Evolutionary conservation across 2,329 filamentous ascomycete genomes (phyloP).

Genomic region (Cladosporium sp.): DNA sequence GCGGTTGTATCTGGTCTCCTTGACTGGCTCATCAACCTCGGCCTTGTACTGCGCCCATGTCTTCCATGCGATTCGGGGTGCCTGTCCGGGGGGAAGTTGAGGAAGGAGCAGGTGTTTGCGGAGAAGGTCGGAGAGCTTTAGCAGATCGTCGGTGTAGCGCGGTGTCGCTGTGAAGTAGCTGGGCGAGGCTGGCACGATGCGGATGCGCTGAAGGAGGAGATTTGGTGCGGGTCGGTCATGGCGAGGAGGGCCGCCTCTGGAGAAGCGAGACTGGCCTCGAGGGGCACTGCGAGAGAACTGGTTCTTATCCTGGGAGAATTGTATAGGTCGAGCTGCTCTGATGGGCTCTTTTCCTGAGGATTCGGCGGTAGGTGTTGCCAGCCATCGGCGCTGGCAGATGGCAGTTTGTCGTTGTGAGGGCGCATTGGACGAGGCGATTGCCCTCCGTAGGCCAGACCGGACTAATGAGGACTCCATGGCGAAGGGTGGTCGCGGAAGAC

Average conservation of each 20-base stretch:
- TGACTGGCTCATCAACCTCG: constrained; percentile 69
- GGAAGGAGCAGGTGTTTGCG: constrained; percentile 74
- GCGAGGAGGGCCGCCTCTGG: constrained; percentile 6
- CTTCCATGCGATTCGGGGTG: constrained; percentile 77
- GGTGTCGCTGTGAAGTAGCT: constrained; percentile 94
- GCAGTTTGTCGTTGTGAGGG: constrained; percentile 25
- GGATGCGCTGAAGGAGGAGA: constrained; percentile 47
- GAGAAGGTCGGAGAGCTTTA: constrained; percentile 70
- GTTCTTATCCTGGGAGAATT: constrained; percentile 28
- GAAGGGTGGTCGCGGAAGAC: background rate
- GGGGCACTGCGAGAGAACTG: constrained; percentile 25
- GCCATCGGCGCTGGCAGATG: constrained; percentile 27
- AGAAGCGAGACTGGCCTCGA: background rate
- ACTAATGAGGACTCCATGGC: constrained; percentile 34
- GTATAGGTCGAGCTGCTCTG: constrained; percentile 33
- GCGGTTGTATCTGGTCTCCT: constrained; percentile 74
- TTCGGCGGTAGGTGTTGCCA: constrained; percentile 30
- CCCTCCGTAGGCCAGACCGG: constrained; percentile 33
- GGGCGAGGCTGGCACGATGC: constrained; percentile 77
- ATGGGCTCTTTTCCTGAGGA: constrained; percentile 25
- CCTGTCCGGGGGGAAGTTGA: constrained; percentile 62
- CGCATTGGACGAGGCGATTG: constrained; percentile 29
- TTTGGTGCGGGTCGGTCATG: background rate
- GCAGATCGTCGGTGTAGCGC: constrained; percentile 79
- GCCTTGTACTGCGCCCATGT: constrained; percentile 74